These are phyloP conservation scores for Termitomyces sp. DNA, from an alignment of 768 basidiomycete species.

Conservation along the genomic window DNA sequence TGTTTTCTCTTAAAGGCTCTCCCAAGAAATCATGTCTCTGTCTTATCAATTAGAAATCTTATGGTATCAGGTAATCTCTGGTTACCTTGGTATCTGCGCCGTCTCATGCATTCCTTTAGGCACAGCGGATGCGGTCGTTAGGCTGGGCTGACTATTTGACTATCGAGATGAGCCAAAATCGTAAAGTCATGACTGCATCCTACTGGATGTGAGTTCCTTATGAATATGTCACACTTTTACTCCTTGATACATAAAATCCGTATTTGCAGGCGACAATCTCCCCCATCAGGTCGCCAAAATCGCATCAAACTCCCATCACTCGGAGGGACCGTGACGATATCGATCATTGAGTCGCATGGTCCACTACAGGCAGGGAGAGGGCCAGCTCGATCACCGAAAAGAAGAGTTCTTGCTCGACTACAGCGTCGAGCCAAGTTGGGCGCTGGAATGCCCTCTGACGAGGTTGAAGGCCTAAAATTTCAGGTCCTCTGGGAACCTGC, in stretches of 20 bases:
- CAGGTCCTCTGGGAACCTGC: constrained; percentile 77
- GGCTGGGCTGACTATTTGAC: constrained; percentile 81
- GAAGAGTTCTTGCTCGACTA: constrained; percentile 52
- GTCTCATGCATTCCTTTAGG: constrained; percentile 31
- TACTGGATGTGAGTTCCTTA: constrained; percentile 76
- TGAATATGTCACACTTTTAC: not conserved
- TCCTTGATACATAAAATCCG: not conserved
- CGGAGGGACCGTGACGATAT: constrained; percentile 71
- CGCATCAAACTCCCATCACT: constrained; percentile 46
- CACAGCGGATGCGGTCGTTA: constrained; percentile 69
- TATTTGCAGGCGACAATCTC: constrained; percentile 18
- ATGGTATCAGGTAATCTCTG: constrained; percentile 55
- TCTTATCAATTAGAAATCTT: constrained; percentile 91
- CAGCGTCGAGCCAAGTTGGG: constrained; percentile 62
- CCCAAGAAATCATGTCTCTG: constrained; percentile 80
- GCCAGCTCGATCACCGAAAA: constrained; percentile 47
- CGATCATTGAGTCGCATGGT: constrained; percentile 51
- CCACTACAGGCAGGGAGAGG: constrained; percentile 31
- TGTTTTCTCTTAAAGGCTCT: not conserved
- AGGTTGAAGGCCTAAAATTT: constrained; percentile 65
- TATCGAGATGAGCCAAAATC: constrained; percentile 62
- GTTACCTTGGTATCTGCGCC: not conserved
- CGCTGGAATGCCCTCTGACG: constrained; percentile 55
- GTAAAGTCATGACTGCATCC: constrained; percentile 63
- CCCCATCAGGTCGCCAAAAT: constrained; percentile 23